Evolutionary conservation across 2,329 filamentous ascomycete genomes (phyloP).

Genomic region (Paraphaeosphaeria minitans): DNA sequence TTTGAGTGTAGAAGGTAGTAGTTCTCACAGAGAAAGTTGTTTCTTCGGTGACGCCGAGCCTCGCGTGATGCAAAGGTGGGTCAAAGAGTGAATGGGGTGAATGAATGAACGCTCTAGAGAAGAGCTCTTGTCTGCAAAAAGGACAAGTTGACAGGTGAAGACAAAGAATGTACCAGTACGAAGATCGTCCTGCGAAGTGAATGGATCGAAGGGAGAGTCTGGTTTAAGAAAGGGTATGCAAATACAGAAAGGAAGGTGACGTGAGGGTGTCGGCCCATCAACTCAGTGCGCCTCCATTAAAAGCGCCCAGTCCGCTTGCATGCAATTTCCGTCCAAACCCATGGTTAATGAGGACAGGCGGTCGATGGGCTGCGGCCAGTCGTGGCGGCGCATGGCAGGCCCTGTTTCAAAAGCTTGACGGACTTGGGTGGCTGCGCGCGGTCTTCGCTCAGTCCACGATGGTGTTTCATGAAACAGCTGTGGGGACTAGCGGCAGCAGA

Average conservation of each 20-base stretch:
- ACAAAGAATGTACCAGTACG: conserved; percentile 27
- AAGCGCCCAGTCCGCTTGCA: conserved; percentile 28
- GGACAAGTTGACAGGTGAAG: conserved; percentile 23
- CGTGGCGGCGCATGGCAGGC: conserved; percentile 24
- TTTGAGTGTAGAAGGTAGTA: conserved; percentile 23
- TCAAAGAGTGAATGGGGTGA: conserved; percentile 27
- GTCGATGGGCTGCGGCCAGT: conserved; percentile 29
- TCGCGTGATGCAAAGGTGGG: conserved; percentile 12
- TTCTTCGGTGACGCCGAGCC: conserved; percentile 14
- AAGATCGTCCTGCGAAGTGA: conserved; percentile 37
- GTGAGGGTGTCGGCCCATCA: conserved; percentile 23
- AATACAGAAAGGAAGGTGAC: conserved; percentile 33
- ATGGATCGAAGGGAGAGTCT: conserved; percentile 32
- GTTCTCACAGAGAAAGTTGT: conserved; percentile 38
- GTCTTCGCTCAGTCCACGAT: conserved; percentile 26
- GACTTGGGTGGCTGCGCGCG: conserved; percentile 34
- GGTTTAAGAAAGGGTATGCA: conserved; percentile 24
- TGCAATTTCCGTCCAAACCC: conserved; percentile 32
- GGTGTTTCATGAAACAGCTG: conserved; percentile 41
- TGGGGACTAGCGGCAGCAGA: conserved; percentile 45
- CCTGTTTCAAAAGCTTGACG: conserved; percentile 27
- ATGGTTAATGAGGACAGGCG: conserved; percentile 14
- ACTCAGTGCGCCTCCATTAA: conserved; percentile 24
- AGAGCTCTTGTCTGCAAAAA: conserved; percentile 27
- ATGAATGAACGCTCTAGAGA: conserved; percentile 34